Evolutionary conservation across 2,329 filamentous ascomycete species (phyloP).

Genomic region (Diaporthe batatas): DNA sequence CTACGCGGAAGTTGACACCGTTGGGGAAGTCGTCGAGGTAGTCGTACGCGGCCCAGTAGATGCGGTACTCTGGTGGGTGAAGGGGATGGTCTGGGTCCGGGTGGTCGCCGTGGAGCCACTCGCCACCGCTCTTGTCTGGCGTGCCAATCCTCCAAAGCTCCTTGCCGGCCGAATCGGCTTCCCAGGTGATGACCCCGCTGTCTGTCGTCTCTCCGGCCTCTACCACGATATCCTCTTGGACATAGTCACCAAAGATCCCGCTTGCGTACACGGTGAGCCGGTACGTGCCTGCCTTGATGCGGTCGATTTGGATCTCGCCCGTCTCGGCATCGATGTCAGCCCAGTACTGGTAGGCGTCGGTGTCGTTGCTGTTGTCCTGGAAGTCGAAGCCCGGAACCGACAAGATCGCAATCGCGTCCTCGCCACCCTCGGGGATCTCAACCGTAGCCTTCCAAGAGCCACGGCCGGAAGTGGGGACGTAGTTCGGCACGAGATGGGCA

Average conservation of each 20-base stretch:
- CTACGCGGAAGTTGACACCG: slow-evolving; percentile 70
- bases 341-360: slow-evolving; percentile 74
- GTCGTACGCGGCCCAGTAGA: slow-evolving; percentile 73
- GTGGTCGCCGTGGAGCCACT: slow-evolving; percentile 70
- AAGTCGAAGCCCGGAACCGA: slow-evolving; percentile 65
- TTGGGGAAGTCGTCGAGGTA: slow-evolving; percentile 70
- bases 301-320: slow-evolving; percentile 65
- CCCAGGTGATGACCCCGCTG: slow-evolving; percentile 53
- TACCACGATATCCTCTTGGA: slow-evolving; percentile 64
- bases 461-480: slow-evolving; percentile 65
- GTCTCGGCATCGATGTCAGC: slow-evolving; percentile 58
- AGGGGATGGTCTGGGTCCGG: slow-evolving; percentile 62
- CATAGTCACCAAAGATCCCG: slow-evolving; percentile 71
- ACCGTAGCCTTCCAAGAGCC: slow-evolving; percentile 65
- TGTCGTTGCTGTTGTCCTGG: slow-evolving; percentile 70
- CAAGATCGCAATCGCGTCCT: slow-evolving; percentile 68
- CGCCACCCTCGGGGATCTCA: slow-evolving; percentile 64
- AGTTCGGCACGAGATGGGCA: slow-evolving; percentile 69
- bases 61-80: slow-evolving; percentile 68
- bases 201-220: slow-evolving; percentile 51
- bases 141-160: slow-evolving; percentile 74
- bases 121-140: slow-evolving; percentile 72
- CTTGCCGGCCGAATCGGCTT: slow-evolving; percentile 66
- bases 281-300: slow-evolving; percentile 70
- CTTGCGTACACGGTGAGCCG: slow-evolving; percentile 74